Conservation (phyloP, 2,329 filamentous ascomycete genomes). For the Tolypocladium guangdongense region DNA sequence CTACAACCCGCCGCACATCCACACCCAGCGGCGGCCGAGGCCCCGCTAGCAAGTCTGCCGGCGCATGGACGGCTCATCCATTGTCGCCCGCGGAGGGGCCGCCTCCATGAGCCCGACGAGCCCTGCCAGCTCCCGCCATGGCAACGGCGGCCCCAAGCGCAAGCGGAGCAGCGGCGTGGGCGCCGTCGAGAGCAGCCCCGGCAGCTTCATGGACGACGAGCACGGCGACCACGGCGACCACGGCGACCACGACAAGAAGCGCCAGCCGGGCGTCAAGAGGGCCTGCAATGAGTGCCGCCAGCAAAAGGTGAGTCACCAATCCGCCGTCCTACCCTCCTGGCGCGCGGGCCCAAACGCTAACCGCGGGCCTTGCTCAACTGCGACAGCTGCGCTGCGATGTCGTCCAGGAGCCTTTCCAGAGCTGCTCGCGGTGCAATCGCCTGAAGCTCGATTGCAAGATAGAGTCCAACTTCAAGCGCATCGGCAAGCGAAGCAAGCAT, state of each 20-base stretch:
- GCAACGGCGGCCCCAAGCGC: slow-evolving; percentile 40
- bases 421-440: slow-evolving; percentile 67
- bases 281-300: slow-evolving; percentile 79
- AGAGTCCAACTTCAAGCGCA: slow-evolving; percentile 76
- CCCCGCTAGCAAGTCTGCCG: slow-evolving; percentile 7
- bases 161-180: slow-evolving; percentile 44
- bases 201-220: slow-evolving; percentile 37
- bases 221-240: slow-evolving; percentile 42
- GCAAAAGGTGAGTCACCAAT: slow-evolving; percentile 55
- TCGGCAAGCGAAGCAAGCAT: slow-evolving; percentile 73
- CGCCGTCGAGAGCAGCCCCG: slow-evolving; percentile 49
- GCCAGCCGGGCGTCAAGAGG: slow-evolving; percentile 61
- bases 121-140: slow-evolving; percentile 41
- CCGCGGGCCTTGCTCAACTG: neutral
- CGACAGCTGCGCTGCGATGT: slow-evolving; percentile 71
- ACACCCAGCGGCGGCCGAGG: slow-evolving; percentile 5
- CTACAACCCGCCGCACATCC: neutral
- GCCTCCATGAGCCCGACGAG: slow-evolving; percentile 44
- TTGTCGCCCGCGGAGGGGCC: slow-evolving; percentile 33
- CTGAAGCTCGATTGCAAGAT: slow-evolving; percentile 77
- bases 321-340: slow-evolving; percentile 11
- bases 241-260: slow-evolving; percentile 46
- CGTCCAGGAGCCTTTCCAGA: slow-evolving; percentile 66
- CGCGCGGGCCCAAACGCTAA: neutral
- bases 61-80: slow-evolving; percentile 38